Percentiles rank a stretch among this genome's conserved stretches.
Evolutionary conservation across 2,329 filamentous ascomycete genomes (phyloP).

Genomic region (Trichocomaceae sp.): DNA sequence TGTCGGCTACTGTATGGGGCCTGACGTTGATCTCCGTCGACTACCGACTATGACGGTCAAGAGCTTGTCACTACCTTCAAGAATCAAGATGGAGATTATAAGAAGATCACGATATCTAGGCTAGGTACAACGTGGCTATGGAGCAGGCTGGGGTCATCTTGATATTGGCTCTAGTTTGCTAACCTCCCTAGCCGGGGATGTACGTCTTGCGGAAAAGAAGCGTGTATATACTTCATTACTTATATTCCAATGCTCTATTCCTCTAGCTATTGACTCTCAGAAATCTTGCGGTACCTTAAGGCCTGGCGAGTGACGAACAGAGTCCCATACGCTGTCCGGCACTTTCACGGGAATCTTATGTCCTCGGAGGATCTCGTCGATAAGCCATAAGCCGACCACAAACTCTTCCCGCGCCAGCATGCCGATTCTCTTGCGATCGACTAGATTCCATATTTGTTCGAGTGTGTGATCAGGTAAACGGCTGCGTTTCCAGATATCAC

Average conservation of each 20-base stretch:
- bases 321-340: slow-evolving; percentile 43
- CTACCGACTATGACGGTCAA: no score
- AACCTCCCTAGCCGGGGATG: no score
- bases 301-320: slow-evolving; percentile 36
- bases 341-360: slow-evolving; percentile 42
- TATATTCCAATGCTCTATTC: background rate
- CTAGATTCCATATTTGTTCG: slow-evolving; percentile 43
- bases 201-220: no score
- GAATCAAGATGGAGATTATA: background rate
- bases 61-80: no score
- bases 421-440: slow-evolving; percentile 32
- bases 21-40: background rate
- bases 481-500: slow-evolving; percentile 46
- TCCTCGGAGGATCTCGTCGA: slow-evolving; percentile 44
- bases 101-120: no score
- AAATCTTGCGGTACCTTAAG: slow-evolving; percentile 23
- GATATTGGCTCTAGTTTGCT: no score
- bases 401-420: slow-evolving; percentile 42
- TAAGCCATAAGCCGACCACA: slow-evolving; percentile 46
- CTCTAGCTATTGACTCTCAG: background rate
- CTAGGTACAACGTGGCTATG: background rate
- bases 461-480: slow-evolving; percentile 33
- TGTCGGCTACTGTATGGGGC: background rate
- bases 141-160: no score
- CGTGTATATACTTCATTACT: background rate